These are phyloP conservation scores for Mariannaea elegans DNA, from an alignment of 2,329 filamentous ascomycete genomes.

Conservation along the genomic window DNA sequence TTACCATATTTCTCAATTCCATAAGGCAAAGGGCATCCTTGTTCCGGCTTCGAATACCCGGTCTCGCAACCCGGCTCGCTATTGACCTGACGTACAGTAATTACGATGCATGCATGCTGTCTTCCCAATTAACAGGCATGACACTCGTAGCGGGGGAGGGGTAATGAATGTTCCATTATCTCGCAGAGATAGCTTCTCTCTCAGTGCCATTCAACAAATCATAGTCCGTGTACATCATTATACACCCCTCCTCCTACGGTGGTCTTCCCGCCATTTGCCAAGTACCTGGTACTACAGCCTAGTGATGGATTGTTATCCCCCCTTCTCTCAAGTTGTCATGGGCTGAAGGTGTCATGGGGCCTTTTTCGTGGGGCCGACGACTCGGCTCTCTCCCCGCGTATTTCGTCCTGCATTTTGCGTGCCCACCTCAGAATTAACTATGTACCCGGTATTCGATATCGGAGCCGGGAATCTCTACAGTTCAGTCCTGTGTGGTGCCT, in stretches of 20 bases:
- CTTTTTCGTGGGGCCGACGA: slow-evolving; percentile 8
- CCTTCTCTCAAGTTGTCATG: slow-evolving; percentile 9
- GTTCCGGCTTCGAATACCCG: background rate
- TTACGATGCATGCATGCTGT: background rate
- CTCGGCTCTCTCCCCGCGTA: slow-evolving; percentile 25
- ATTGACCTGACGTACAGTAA: background rate
- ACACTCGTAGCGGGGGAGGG: background rate
- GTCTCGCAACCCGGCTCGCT: background rate
- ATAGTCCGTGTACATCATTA: background rate
- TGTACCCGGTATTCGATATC: slow-evolving; percentile 10
- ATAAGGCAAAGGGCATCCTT: too few species aligned
- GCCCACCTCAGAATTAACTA: background rate
- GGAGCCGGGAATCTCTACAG: slow-evolving; percentile 13
- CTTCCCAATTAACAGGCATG: background rate
- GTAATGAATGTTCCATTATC: background rate
- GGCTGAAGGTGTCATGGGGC: slow-evolving; percentile 19
- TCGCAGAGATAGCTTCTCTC: too few species aligned
- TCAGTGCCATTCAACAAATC: background rate
- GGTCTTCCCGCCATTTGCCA: background rate
- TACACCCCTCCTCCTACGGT: background rate
- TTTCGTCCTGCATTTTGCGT: background rate
- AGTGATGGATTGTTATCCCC: slow-evolving; percentile 2
- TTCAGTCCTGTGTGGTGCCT: too few species aligned
- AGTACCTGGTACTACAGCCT: background rate
- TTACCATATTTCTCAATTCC: too few species aligned